Evolutionary conservation across 2,329 filamentous ascomycete genomes (phyloP).

Genomic region (Fusarium udum): DNA sequence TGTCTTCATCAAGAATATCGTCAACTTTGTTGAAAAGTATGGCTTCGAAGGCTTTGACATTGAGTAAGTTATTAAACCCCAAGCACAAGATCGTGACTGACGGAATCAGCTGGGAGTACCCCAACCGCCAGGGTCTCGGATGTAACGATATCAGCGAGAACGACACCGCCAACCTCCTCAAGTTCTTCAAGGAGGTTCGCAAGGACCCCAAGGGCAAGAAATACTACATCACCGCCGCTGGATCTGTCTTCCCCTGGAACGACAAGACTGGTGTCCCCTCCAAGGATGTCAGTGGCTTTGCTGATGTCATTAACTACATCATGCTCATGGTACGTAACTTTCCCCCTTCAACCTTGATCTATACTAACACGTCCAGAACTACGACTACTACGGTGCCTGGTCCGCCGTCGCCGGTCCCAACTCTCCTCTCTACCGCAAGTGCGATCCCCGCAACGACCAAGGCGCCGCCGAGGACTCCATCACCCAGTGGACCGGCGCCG

Average conservation of each 20-base stretch:
- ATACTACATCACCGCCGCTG: conserved; percentile 28
- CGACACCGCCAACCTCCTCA: conserved; percentile 33
- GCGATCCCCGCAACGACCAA: conserved; percentile 31
- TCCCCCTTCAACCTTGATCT: accelerated
- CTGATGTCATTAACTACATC: conserved; percentile 31
- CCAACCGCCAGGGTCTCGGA: conserved; percentile 35
- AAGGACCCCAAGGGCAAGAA: conserved; percentile 20
- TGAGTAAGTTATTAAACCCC: conserved; percentile 7
- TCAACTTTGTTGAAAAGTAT: conserved; percentile 27
- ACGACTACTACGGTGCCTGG: conserved; percentile 36
- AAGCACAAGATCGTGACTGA: not conserved
- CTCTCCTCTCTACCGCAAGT: conserved; percentile 7
- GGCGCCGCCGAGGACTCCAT: conserved; percentile 23
- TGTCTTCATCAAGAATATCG: conserved; percentile 12
- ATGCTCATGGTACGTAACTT: conserved; percentile 32
- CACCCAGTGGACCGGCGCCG: conserved; percentile 21
- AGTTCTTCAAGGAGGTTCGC: conserved; percentile 32
- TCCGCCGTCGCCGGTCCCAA: conserved; percentile 28
- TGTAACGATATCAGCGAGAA: conserved; percentile 35
- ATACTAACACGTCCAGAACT: conserved; percentile 7
- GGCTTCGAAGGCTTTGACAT: conserved; percentile 32
- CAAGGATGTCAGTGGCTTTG: conserved; percentile 26
- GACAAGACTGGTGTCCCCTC: conserved; percentile 15
- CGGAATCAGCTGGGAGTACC: conserved; percentile 31
- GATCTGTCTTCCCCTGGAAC: conserved; percentile 35